phyloP scores from a whole-genome alignment of 177 flowering plant genomes.

The Telopea speciosissima region DNA sequence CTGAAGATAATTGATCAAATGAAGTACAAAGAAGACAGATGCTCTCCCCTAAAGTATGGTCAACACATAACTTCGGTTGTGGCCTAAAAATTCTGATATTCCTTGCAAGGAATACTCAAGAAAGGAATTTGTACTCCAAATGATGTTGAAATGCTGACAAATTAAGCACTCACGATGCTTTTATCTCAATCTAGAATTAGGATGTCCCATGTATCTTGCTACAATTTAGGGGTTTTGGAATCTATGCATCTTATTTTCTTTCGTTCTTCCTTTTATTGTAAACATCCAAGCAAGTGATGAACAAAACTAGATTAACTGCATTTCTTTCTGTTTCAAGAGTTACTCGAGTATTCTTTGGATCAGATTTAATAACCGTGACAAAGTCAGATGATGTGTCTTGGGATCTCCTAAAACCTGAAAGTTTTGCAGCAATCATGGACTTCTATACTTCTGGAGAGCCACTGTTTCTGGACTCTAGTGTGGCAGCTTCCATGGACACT shows the following conservation, averaged over 20 bases:
- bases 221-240: neutral
- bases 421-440: conserved; percentile 94
- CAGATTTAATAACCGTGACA: conserved; percentile 88
- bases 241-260: neutral
- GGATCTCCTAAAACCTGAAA: conserved; percentile 86
- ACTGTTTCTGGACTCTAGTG: conserved; percentile 60
- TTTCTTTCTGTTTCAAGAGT: conserved; percentile 40
- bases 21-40: neutral
- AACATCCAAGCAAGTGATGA: neutral
- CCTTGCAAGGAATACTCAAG: neutral
- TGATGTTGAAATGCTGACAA: too few species aligned
- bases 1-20: neutral
- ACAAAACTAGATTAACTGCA: conserved; percentile 1
- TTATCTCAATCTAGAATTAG: neutral
- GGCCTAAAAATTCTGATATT: neutral
- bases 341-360: conserved; percentile 83
- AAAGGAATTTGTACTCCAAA: neutral
- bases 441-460: conserved; percentile 84
- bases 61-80: neutral
- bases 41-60: neutral
- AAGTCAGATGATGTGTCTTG: conserved; percentile 81
- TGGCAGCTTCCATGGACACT: conserved; percentile 73
- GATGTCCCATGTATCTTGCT: neutral
- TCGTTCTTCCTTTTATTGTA: neutral
- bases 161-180: too few species aligned